These are phyloP conservation scores for Tremella fuciformis DNA, from an alignment of 768 basidiomycete species.

Conservation along the genomic window DNA sequence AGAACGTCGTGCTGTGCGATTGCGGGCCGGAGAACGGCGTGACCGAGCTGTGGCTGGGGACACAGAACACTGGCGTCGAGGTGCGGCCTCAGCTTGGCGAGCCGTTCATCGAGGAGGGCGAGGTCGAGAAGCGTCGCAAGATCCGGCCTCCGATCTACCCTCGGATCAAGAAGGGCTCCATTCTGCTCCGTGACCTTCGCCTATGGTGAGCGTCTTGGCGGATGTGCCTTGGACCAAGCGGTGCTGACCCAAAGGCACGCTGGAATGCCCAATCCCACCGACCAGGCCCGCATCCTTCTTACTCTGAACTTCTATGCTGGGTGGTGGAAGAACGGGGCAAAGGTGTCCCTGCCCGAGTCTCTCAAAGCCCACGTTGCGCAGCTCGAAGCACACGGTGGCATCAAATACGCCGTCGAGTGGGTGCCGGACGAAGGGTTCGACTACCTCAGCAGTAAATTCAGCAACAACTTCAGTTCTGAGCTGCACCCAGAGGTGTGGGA, in stretches of 20 bases:
- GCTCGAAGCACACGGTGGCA: conserved; percentile 3
- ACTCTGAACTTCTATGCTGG: conserved; percentile 1
- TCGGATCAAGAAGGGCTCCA: conserved; percentile 6
- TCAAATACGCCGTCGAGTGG: conserved; percentile 4
- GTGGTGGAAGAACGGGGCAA: conserved; percentile 11
- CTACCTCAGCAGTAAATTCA: conserved; percentile 14
- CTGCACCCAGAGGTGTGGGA: conserved; percentile 15
- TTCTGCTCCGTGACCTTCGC: conserved; percentile 11
- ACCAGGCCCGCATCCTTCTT: conserved; percentile 1
- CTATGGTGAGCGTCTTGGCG: conserved; percentile 9
- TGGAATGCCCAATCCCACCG: conserved; percentile 11
- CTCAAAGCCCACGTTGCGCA: conserved; percentile 8
- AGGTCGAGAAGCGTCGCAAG: conserved; percentile 5
- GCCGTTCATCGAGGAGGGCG: conserved; percentile 6
- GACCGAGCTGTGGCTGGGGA: conserved; percentile 13
- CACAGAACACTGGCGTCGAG: conserved; percentile 6
- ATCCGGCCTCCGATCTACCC: conserved; percentile 14
- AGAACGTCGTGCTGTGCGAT: conserved; percentile 6
- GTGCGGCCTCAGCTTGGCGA: background rate
- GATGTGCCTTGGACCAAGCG: background rate
- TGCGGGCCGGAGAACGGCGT: conserved; percentile 15
- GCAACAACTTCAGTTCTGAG: conserved; percentile 13
- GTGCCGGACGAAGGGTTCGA: conserved; percentile 14
- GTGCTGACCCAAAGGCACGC: conserved; percentile 8
- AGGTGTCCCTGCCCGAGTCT: conserved; percentile 7